Evolutionary conservation across 768 basidiomycete genomes (phyloP).

Genomic region (Mycena vulgaris): DNA sequence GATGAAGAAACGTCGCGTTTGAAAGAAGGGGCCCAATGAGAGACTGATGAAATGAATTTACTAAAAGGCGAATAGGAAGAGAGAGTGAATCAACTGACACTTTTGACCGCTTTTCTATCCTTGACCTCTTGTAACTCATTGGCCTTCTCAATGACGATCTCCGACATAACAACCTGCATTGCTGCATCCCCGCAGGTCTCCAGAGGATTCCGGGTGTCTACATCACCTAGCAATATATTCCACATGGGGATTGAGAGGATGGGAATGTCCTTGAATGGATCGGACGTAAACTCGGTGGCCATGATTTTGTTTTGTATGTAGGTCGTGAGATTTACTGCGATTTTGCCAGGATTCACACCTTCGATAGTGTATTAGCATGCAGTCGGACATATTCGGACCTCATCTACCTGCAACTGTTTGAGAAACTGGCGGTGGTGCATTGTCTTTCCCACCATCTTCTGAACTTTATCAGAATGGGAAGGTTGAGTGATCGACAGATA

Average conservation of each 20-base stretch:
- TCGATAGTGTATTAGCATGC: too few species aligned
- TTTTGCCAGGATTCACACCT: too few species aligned
- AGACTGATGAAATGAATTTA: neutral
- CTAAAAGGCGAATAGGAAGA: neutral
- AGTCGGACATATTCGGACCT: too few species aligned
- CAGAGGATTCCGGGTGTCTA: neutral
- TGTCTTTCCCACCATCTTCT: too few species aligned
- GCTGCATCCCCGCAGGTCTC: slow-evolving; percentile 11
- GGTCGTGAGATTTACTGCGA: too few species aligned
- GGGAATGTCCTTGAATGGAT: neutral
- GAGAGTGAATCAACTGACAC: neutral
- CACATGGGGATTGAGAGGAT: neutral
- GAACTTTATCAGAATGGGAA: too few species aligned
- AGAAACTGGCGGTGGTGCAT: too few species aligned
- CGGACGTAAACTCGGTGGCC: neutral
- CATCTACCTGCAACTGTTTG: too few species aligned
- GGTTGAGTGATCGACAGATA: too few species aligned
- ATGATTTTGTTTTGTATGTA: neutral
- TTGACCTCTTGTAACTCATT: neutral
- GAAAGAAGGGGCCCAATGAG: neutral
- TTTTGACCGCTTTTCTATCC: neutral
- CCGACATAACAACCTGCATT: slow-evolving; percentile 1
- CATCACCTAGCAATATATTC: neutral
- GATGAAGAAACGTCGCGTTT: neutral
- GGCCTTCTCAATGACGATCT: neutral